Conservation (phyloP, 2,329 filamentous ascomycete species). For the Cadophora malorum region DNA sequence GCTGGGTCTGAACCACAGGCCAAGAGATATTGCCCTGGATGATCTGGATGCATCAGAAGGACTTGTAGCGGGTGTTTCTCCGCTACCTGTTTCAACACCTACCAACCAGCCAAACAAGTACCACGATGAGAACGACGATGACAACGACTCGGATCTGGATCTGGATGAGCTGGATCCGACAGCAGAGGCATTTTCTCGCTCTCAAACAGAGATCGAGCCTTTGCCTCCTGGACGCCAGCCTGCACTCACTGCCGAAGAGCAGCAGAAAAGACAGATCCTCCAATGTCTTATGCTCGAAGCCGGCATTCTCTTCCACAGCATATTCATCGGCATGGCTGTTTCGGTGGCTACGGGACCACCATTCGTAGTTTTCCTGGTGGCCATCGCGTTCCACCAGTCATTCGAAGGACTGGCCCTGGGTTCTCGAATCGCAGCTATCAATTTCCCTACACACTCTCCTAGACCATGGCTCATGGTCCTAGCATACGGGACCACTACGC, state of each 20-base stretch:
- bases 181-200: constrained; percentile 42
- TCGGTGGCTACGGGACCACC: constrained; percentile 81
- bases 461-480: constrained; percentile 84
- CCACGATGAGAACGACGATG: constrained; percentile 43
- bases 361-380: constrained; percentile 80
- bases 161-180: constrained; percentile 64
- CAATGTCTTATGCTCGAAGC: constrained; percentile 83
- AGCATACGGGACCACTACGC: constrained; percentile 78
- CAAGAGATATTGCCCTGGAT: constrained; percentile 57
- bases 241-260: constrained; percentile 51
- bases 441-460: constrained; percentile 74
- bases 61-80: constrained; percentile 64
- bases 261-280: constrained; percentile 70
- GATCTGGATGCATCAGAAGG: constrained; percentile 60
- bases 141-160: constrained; percentile 61
- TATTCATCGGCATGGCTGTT: constrained; percentile 88
- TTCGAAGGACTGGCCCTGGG: constrained; percentile 89
- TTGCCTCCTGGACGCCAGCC: constrained; percentile 42
- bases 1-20: constrained; percentile 48
- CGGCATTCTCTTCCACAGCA: constrained; percentile 82
- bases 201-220: constrained; percentile 34
- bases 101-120: constrained; percentile 38
- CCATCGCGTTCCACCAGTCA: constrained; percentile 84
- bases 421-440: constrained; percentile 81
- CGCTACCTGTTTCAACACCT: constrained; percentile 60